phyloP scores from a whole-genome alignment of 2,329 filamentous ascomycete genomes.

The Grosmannia serpens region DNA sequence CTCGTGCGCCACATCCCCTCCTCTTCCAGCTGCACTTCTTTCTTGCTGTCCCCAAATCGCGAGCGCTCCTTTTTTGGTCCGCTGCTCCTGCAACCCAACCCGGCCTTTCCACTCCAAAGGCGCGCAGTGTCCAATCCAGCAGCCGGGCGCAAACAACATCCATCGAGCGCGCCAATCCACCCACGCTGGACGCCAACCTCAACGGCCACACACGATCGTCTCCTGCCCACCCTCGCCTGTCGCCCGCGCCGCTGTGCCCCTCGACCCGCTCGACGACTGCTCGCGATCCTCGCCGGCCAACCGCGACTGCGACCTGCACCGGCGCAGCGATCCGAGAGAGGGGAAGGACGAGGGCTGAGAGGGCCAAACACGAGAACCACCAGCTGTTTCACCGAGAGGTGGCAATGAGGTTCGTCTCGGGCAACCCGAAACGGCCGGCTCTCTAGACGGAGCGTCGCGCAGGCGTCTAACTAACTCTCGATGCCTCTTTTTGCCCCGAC shows the following conservation, averaged over 20 bases:
- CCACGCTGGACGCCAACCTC: background rate
- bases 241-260: background rate
- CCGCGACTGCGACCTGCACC: too few relatives aligned
- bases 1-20: background rate
- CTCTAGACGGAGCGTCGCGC: background rate
- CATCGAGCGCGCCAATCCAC: background rate
- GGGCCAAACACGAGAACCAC: background rate
- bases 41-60: background rate
- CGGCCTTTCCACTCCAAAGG: background rate
- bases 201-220: background rate
- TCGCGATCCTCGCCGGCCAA: background rate
- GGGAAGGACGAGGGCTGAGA: background rate
- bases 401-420: background rate
- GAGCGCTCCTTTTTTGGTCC: background rate
- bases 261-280: background rate
- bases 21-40: background rate
- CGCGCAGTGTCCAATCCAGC: background rate
- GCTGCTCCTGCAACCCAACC: background rate
- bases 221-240: background rate
- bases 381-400: background rate
- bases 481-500: background rate
- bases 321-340: background rate
- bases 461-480: background rate
- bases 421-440: background rate
- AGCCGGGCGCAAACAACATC: background rate